A percentile compares a stretch with the other conserved stretches of the same genome.
phyloP scores from a whole-genome alignment of 2,329 filamentous ascomycete species.

The Pleoardoris graminearum region DNA sequence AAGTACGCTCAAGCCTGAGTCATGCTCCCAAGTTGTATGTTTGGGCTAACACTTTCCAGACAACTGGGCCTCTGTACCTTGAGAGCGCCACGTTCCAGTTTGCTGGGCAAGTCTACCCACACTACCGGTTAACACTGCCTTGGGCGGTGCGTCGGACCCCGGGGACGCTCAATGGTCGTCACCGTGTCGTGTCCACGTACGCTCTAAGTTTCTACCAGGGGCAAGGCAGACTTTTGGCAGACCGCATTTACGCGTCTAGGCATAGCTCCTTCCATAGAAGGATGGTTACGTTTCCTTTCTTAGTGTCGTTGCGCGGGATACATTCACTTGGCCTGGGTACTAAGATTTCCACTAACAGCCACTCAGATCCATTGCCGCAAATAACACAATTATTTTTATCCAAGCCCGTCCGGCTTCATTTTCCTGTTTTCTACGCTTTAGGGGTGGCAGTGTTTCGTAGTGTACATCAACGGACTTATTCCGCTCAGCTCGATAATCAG shows the following conservation, averaged over 20 bases:
- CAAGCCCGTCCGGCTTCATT: not conserved
- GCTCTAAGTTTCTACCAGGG: not conserved
- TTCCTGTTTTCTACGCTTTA: not conserved
- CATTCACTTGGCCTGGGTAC: not conserved
- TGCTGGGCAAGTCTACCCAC: not conserved
- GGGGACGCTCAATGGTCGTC: too few species aligned
- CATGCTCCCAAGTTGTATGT: not conserved
- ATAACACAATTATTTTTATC: not conserved
- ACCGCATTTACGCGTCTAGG: not conserved
- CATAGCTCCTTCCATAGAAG: not conserved
- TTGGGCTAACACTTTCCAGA: conserved; percentile 10
- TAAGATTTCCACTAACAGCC: not conserved
- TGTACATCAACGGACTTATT: not conserved
- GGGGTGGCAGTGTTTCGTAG: not conserved
- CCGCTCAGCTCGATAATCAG: conserved; percentile 4
- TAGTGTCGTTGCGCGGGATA: not conserved
- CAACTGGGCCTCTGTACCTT: conserved; percentile 42
- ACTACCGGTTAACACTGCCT: not conserved
- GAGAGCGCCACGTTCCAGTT: conserved; percentile 4
- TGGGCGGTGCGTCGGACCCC: too few species aligned
- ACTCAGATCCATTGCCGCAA: conserved; percentile 1
- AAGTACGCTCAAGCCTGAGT: conserved; percentile 7
- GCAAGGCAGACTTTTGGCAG: not conserved
- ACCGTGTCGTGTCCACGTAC: not conserved
- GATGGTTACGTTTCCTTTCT: not conserved